Percentiles rank a stretch among this genome's conserved stretches.
Conservation (phyloP, 1,284 basidiomycete species). For the Leccinum subrobustum region DNA sequence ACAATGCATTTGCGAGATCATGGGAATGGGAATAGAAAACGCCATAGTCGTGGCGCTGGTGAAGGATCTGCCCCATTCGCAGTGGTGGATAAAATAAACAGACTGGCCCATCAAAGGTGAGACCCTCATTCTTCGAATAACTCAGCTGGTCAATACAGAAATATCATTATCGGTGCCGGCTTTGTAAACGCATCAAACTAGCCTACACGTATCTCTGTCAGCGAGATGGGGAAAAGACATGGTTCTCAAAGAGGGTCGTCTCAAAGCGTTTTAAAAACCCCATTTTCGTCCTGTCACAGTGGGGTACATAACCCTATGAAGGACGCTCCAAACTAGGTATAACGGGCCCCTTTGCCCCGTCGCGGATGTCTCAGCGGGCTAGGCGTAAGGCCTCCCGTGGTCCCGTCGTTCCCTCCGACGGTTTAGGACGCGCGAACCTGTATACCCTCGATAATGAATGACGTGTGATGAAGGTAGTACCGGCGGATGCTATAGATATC, state of each 20-base stretch:
- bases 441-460: too few relatives aligned
- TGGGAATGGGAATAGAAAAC: not conserved
- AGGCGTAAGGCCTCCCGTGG: too few relatives aligned
- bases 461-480: too few relatives aligned
- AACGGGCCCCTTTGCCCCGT: too few relatives aligned
- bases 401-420: too few relatives aligned
- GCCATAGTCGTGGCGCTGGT: not conserved
- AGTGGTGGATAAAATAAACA: not conserved
- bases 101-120: not conserved
- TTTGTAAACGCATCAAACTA: not conserved
- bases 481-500: too few relatives aligned
- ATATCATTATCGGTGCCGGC: not conserved
- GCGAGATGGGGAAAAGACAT: conserved; percentile 23
- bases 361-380: too few relatives aligned
- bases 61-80: not conserved
- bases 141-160: not conserved
- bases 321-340: too few relatives aligned
- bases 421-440: too few relatives aligned
- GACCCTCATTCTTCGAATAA: not conserved
- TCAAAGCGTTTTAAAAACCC: not conserved
- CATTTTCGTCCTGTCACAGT: too few relatives aligned
- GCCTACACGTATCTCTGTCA: not conserved
- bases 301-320: too few relatives aligned
- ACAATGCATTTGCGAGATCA: not conserved
- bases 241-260: conserved; percentile 18